phyloP scores from a whole-genome alignment of 2,329 filamentous ascomycete species.

The Aspergillus texensis region DNA sequence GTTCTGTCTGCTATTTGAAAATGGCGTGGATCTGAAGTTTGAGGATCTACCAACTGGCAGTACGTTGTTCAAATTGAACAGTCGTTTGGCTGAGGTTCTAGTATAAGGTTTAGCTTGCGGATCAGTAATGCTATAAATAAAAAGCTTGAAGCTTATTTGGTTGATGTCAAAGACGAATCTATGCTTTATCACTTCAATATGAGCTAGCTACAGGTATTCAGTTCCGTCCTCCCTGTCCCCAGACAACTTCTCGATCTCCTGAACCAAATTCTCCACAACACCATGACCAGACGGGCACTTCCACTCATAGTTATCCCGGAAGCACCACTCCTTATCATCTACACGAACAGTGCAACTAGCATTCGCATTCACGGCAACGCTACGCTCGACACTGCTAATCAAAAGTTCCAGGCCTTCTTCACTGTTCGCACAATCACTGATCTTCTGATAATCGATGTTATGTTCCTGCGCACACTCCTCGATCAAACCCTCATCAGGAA shows the following conservation, averaged over 20 bases:
- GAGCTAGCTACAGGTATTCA: background rate
- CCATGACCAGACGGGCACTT: background rate
- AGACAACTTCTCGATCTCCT: background rate
- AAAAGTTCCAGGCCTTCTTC: background rate
- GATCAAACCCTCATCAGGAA: no score
- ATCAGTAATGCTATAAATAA: no score
- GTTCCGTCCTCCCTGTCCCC: background rate
- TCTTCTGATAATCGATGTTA: background rate
- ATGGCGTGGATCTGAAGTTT: background rate
- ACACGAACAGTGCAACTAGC: slow-evolving; percentile 3
- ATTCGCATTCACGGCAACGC: background rate
- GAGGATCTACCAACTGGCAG: background rate
- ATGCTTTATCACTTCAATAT: background rate
- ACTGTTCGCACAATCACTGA: background rate
- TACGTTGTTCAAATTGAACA: slow-evolving; percentile 3
- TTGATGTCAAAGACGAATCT: no score
- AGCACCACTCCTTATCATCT: background rate
- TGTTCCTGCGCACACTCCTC: no score
- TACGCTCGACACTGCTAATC: background rate
- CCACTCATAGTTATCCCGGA: background rate
- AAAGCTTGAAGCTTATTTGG: no score
- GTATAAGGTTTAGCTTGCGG: background rate
- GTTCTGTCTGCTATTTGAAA: slow-evolving; percentile 2
- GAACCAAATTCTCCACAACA: background rate
- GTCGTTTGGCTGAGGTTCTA: background rate